Conservation (phyloP, 2,329 filamentous ascomycete genomes). For the Neocucurbitaria cava region DNA sequence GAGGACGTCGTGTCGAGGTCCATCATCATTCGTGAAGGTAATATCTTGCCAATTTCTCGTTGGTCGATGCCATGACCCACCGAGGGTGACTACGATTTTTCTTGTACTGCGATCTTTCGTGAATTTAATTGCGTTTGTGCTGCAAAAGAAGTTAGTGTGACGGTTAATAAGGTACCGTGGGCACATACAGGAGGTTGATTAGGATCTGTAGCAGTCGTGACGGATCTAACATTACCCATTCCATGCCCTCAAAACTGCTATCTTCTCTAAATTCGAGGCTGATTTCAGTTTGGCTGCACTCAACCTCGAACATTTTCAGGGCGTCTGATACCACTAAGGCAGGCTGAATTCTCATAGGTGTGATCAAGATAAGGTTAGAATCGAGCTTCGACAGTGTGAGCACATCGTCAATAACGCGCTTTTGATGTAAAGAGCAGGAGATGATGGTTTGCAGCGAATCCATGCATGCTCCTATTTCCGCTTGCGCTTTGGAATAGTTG, state of each 20-base stretch:
- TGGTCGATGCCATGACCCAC: constrained; percentile 34
- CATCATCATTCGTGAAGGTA: constrained; percentile 20
- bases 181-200: constrained; percentile 34
- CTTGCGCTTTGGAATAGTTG: constrained; percentile 13
- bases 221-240: constrained; percentile 40
- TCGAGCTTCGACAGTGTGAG: constrained; percentile 45
- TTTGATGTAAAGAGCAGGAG: constrained; percentile 50
- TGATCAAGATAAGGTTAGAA: constrained; percentile 36
- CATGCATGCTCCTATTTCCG: constrained; percentile 31
- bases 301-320: constrained; percentile 38
- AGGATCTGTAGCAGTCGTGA: constrained; percentile 36
- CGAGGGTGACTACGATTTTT: constrained; percentile 48
- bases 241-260: constrained; percentile 48
- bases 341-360: constrained; percentile 31
- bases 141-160: constrained; percentile 31
- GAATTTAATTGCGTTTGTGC: constrained; percentile 42
- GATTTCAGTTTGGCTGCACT: constrained; percentile 43
- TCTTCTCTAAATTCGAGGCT: constrained; percentile 49
- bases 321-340: constrained; percentile 30
- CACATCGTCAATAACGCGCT: constrained; percentile 51
- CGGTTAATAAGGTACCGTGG: constrained; percentile 23
- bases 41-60: constrained; percentile 22
- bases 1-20: constrained; percentile 6
- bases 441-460: constrained; percentile 44
- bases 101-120: constrained; percentile 46